Evolutionary conservation across 306 rosid species (phyloP).

Genomic region (Castanea mollissima): DNA sequence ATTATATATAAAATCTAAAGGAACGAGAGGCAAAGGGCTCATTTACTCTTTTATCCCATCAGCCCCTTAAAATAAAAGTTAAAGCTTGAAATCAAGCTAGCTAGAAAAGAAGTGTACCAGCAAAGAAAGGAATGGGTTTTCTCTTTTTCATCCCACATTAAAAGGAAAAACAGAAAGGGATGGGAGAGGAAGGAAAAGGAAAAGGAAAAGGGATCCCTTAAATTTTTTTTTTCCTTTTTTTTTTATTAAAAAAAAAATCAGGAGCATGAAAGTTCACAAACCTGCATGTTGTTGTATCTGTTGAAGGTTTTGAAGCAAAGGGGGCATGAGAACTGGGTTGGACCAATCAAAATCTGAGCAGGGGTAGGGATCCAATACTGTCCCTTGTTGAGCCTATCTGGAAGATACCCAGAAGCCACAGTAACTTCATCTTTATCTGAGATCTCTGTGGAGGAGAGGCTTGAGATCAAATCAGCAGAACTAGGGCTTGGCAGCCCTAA

Average conservation of each 20-base stretch:
- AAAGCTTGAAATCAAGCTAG: slow-evolving; percentile 44
- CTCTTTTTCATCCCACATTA: slow-evolving; percentile 40
- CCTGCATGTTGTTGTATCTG: slow-evolving; percentile 99
- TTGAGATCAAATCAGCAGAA: slow-evolving; percentile 54
- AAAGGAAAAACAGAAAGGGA: slow-evolving; percentile 44
- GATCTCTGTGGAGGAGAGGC: slow-evolving; percentile 44
- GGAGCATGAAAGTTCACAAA: slow-evolving; percentile 12
- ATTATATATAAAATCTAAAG: slow-evolving; percentile 16
- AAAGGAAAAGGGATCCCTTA: slow-evolving; percentile 14
- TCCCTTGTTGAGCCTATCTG: slow-evolving; percentile 54
- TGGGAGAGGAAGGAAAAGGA: neutral
- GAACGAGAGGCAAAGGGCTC: slow-evolving; percentile 14
- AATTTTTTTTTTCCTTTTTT: neutral
- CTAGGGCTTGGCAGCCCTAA: slow-evolving; percentile 69
- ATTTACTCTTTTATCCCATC: slow-evolving; percentile 15
- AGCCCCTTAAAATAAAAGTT: slow-evolving; percentile 30
- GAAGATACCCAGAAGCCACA: slow-evolving; percentile 28
- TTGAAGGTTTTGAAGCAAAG: slow-evolving; percentile 97
- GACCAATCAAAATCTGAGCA: slow-evolving; percentile 85
- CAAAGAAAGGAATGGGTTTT: slow-evolving; percentile 29
- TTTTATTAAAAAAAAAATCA: neutral
- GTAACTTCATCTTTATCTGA: slow-evolving; percentile 46
- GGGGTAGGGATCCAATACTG: slow-evolving; percentile 99
- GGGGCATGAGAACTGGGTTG: slow-evolving; percentile 91
- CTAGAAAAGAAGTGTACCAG: slow-evolving; percentile 30